Conservation (phyloP, 2,329 filamentous ascomycete species). For the Ophiocordyceps camponoti-floridani region DNA sequence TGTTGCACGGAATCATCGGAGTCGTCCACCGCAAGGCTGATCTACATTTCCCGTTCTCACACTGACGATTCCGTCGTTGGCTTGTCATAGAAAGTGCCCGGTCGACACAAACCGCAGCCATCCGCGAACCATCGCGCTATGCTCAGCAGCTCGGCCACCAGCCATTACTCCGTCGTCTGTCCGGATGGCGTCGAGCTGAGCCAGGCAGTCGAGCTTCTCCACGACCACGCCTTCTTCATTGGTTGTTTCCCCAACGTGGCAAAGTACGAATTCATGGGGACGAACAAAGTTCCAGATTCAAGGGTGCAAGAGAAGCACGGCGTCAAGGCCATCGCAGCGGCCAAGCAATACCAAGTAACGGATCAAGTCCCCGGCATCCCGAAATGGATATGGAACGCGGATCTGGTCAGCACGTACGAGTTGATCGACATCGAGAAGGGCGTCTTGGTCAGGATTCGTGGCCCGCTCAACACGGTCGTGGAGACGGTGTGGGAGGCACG, state of each 20-base stretch:
- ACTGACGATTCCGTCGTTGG: too few relatives aligned
- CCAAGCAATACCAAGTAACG: slow-evolving; percentile 27
- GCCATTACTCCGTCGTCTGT: slow-evolving; percentile 24
- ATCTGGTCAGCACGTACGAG: slow-evolving; percentile 34
- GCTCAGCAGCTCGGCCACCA: slow-evolving; percentile 23
- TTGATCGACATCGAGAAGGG: slow-evolving; percentile 30
- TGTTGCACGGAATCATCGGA: too few relatives aligned
- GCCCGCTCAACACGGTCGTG: slow-evolving; percentile 31
- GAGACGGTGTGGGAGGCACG: slow-evolving; percentile 31
- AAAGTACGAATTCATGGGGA: slow-evolving; percentile 19
- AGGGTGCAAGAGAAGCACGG: slow-evolving; percentile 12
- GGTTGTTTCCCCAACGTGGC: slow-evolving; percentile 32
- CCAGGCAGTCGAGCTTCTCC: slow-evolving; percentile 25
- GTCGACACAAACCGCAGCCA: too few relatives aligned
- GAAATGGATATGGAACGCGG: slow-evolving; percentile 35
- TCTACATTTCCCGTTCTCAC: too few relatives aligned
- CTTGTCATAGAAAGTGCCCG: too few relatives aligned
- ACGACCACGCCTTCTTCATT: slow-evolving; percentile 33
- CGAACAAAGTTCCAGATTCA: slow-evolving; percentile 9
- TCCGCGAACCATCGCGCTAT: too few relatives aligned
- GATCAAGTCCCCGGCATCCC: slow-evolving; percentile 33
- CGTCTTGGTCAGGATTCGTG: slow-evolving; percentile 30
- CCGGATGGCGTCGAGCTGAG: slow-evolving; percentile 17
- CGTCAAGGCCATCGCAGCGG: slow-evolving; percentile 8
- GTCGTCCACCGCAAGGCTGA: too few relatives aligned